Evolutionary conservation across 768 basidiomycete genomes (phyloP).

Genomic region (Artomyces pyxidatus): DNA sequence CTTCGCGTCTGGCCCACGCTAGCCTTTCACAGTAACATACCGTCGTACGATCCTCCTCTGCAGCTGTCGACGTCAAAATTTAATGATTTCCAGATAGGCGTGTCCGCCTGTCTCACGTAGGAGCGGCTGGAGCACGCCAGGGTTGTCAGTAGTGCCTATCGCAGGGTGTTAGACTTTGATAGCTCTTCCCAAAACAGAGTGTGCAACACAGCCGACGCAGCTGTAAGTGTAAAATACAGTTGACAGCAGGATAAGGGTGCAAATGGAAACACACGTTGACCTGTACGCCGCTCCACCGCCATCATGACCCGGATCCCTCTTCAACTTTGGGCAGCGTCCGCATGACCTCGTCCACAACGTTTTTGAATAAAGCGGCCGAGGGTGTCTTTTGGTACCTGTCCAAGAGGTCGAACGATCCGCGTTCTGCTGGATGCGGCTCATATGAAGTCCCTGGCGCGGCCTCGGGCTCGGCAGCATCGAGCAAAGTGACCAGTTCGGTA

Average conservation of each 20-base stretch:
- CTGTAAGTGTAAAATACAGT: neutral
- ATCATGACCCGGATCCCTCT: neutral
- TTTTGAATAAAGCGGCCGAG: conserved; percentile 59
- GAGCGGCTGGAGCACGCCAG: no score
- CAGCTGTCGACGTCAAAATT: no score
- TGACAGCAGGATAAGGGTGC: no score
- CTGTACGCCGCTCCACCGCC: neutral
- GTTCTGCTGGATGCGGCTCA: conserved; percentile 14
- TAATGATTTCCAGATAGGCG: no score
- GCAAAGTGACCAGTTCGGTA: conserved; percentile 76
- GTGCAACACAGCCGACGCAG: neutral
- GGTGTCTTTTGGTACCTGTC: conserved; percentile 58
- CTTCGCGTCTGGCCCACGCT: no score
- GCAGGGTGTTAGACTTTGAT: no score
- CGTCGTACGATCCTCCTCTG: no score
- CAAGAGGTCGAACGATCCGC: conserved; percentile 42
- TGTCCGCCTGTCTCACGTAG: no score
- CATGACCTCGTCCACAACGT: conserved; percentile 43
- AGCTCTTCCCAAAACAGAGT: no score
- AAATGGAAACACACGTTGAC: neutral
- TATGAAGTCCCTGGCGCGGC: conserved; percentile 4
- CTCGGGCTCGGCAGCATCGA: conserved; percentile 56
- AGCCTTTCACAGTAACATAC: no score
- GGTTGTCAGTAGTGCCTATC: no score
- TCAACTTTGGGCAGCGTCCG: conserved; percentile 18